phyloP scores from a whole-genome alignment of 345 rosid species.

The Eucalyptus urophylla region DNA sequence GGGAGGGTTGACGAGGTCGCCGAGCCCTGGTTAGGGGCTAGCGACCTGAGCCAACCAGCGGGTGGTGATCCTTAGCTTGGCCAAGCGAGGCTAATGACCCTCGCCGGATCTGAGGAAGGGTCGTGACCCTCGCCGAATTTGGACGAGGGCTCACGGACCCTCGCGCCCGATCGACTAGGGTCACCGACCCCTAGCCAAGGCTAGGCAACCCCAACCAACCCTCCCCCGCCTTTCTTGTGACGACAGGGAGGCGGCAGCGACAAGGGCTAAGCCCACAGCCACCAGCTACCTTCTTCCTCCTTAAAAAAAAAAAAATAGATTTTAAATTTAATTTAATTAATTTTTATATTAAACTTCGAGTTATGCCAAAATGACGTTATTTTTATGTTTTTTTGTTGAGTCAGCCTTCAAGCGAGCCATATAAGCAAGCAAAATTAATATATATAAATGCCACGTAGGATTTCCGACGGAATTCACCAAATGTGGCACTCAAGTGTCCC shows the following conservation, averaged over 20 bases:
- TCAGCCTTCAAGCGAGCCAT: no score
- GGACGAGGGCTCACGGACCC: rapidly evolving
- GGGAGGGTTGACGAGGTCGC: rapidly evolving
- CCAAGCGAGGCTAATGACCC: rapidly evolving
- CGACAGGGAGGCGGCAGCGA: rapidly evolving
- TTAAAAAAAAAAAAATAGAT: no score
- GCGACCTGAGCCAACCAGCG: rapidly evolving
- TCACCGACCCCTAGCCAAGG: rapidly evolving
- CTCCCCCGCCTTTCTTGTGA: rapidly evolving
- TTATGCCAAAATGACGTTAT: no score
- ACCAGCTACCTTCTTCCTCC: rapidly evolving
- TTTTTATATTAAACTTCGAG: no score
- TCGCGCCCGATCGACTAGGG: rapidly evolving
- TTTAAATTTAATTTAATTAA: no score
- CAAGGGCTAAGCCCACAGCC: no score
- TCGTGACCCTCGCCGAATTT: no score
- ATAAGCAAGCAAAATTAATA: no score
- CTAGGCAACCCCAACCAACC: rapidly evolving
- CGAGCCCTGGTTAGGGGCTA: rapidly evolving
- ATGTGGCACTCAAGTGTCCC: no score
- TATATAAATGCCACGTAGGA: no score
- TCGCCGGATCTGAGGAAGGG: rapidly evolving
- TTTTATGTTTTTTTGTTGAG: no score
- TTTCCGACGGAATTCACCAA: rapidly evolving
- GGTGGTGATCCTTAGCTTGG: no score